These are phyloP conservation scores for Phytophthora idaei DNA, from an alignment of 352 stramenopile genomes.

Conservation along the genomic window DNA sequence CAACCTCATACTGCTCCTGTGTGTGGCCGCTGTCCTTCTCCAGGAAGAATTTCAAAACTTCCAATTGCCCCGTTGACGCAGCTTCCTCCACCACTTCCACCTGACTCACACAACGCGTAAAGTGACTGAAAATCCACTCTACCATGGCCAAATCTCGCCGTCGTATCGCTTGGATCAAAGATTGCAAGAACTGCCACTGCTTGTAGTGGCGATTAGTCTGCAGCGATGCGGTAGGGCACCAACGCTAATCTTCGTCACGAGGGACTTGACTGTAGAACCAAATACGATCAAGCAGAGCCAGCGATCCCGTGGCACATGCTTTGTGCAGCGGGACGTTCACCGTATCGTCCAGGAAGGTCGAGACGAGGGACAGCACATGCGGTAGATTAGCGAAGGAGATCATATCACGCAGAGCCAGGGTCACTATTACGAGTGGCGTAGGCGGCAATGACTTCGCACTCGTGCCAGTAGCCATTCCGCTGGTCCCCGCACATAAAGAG, in stretches of 20 bases:
- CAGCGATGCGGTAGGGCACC: conserved; percentile 4
- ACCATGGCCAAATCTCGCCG: conserved; percentile 5
- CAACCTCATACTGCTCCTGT: not conserved
- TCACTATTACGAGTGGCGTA: not conserved
- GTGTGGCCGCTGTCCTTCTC: not conserved
- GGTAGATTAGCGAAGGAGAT: not conserved
- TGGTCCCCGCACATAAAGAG: not conserved
- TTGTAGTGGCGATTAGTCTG: conserved; percentile 8
- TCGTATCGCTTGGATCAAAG: conserved; percentile 12
- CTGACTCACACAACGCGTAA: conserved; percentile 9
- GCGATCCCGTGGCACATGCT: not conserved
- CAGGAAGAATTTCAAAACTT: conserved; percentile 7
- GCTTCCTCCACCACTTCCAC: conserved; percentile 11
- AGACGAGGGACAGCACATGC: conserved; percentile 4
- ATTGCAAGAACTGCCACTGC: conserved; percentile 11
- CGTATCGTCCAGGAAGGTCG: conserved; percentile 2
- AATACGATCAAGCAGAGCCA: conserved; percentile 6
- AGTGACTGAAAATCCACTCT: conserved; percentile 12
- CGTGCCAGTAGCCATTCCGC: no score
- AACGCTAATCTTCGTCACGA: not conserved
- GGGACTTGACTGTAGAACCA: conserved; percentile 5
- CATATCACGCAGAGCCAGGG: conserved; percentile 1
- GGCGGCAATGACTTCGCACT: not conserved
- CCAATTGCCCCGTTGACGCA: conserved; percentile 1
- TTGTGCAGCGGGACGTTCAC: conserved; percentile 8